A percentile compares a stretch with the other conserved stretches of the same genome.
phyloP scores from a whole-genome alignment of 1,139 yeast genomes.

The Debaryomyces subglobosus region DNA sequence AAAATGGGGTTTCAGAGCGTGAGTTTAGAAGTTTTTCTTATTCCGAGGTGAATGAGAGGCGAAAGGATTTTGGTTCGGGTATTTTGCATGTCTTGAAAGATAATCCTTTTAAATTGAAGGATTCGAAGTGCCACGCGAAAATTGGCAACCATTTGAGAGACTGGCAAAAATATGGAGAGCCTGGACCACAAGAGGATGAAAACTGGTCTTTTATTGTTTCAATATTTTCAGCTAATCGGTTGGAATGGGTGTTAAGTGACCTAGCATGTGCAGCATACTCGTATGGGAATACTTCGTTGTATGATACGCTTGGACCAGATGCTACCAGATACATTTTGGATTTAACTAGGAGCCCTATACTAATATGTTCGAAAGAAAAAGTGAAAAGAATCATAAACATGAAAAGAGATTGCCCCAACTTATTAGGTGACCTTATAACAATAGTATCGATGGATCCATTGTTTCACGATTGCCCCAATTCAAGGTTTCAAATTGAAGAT shows the following conservation, averaged over 20 bases:
- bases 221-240: slow-evolving; percentile 33
- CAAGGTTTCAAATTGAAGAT: slow-evolving; percentile 14
- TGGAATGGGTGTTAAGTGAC: slow-evolving; percentile 42
- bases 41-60: slow-evolving; percentile 15
- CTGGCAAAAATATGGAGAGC: slow-evolving; percentile 20
- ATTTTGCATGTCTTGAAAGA: slow-evolving; percentile 30
- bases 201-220: slow-evolving; percentile 33
- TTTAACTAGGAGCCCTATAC: slow-evolving; percentile 33
- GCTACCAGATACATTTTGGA: slow-evolving; percentile 32
- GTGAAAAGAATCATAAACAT: slow-evolving; percentile 25
- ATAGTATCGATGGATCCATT: slow-evolving; percentile 39
- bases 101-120: slow-evolving; percentile 33
- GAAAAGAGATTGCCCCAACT: slow-evolving; percentile 22
- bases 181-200: slow-evolving; percentile 19
- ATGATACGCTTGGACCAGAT: slow-evolving; percentile 37
- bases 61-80: slow-evolving; percentile 34
- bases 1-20: slow-evolving; percentile 21
- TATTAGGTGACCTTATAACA: slow-evolving; percentile 26
- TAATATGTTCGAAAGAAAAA: slow-evolving; percentile 34
- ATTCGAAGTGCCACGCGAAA: slow-evolving; percentile 22
- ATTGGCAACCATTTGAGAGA: slow-evolving; percentile 19
- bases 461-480: not conserved
- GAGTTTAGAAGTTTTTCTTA: slow-evolving; percentile 21
- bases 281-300: slow-evolving; percentile 38
- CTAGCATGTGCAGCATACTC: slow-evolving; percentile 37